These are phyloP conservation scores for Aspergillus egyptiacus DNA, from an alignment of 495 filamentous ascomycete species.

Conservation along the genomic window DNA sequence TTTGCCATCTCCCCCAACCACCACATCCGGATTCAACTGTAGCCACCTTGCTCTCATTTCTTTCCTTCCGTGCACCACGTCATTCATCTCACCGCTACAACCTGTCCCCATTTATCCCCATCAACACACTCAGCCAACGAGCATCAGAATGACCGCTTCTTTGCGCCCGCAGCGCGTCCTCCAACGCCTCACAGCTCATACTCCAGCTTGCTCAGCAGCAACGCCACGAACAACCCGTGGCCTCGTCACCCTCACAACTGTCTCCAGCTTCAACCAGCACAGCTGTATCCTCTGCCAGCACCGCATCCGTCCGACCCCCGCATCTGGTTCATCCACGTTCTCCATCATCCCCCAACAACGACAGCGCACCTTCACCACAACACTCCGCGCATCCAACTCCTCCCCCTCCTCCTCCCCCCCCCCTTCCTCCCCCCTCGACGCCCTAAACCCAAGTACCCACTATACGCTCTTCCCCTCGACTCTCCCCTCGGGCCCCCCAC, in stretches of 20 bases:
- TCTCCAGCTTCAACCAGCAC: background rate
- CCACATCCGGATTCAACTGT: background rate
- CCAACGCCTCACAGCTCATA: conserved; percentile 5
- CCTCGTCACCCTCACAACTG: background rate
- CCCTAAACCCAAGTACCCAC: conserved; percentile 50
- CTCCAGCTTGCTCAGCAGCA: background rate
- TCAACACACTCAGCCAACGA: background rate
- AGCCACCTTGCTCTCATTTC: background rate
- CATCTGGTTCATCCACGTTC: background rate
- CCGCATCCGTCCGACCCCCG: background rate
- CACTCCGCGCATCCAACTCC: background rate
- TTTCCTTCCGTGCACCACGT: background rate
- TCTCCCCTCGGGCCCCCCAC: conserved; percentile 75
- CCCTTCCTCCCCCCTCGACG: conserved; percentile 4
- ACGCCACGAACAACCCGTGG: background rate
- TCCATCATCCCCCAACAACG: background rate
- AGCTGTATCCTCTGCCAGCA: conserved; percentile 10
- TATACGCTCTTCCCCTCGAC: conserved; percentile 87
- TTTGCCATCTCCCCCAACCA: background rate
- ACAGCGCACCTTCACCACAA: background rate
- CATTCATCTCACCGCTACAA: background rate
- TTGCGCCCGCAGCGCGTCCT: conserved; percentile 19
- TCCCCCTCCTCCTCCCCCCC: conserved; percentile 7
- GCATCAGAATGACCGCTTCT: background rate
- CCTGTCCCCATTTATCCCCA: background rate